These are phyloP conservation scores for Zygosaccharomyces sapae DNA, from an alignment of 1,139 yeast species.

Conservation along the genomic window DNA sequence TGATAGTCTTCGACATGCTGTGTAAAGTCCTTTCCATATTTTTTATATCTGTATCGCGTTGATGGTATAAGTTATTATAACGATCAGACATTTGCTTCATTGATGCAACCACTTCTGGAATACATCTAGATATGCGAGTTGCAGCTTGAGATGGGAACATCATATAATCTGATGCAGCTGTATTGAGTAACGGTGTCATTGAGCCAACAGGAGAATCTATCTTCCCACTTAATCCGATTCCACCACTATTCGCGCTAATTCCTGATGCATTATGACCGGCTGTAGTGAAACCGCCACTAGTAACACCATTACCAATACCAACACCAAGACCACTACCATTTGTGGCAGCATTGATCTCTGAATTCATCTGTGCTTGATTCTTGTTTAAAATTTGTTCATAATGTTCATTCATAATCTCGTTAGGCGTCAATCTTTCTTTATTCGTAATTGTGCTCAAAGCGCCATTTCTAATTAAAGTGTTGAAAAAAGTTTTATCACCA, in stretches of 20 bases:
- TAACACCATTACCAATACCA: slow-evolving; percentile 1
- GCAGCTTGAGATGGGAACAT: slow-evolving; percentile 36
- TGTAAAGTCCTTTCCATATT: slow-evolving; percentile 24
- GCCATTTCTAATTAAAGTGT: slow-evolving; percentile 65
- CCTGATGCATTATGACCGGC: slow-evolving; percentile 7
- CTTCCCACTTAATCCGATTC: slow-evolving; percentile 4
- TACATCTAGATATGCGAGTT: slow-evolving; percentile 28
- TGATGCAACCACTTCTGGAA: slow-evolving; percentile 29
- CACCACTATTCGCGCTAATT: slow-evolving; percentile 7
- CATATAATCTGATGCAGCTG: slow-evolving; percentile 21
- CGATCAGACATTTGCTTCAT: slow-evolving; percentile 52
- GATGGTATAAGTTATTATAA: slow-evolving; percentile 36
- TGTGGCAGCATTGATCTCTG: slow-evolving; percentile 3
- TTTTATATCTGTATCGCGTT: slow-evolving; percentile 22
- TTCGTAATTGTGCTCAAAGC: slow-evolving; percentile 71
- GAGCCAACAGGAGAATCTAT: slow-evolving; percentile 14
- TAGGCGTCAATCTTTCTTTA: slow-evolving; percentile 67
- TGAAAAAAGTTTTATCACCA: slow-evolving; percentile 70
- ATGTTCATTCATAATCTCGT: slow-evolving; percentile 47
- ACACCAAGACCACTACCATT: slow-evolving; percentile 2
- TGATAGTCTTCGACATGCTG: slow-evolving; percentile 24
- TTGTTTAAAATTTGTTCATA: slow-evolving; percentile 23
- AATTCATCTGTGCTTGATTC: slow-evolving; percentile 10
- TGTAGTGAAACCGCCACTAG: not conserved
- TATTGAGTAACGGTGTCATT: slow-evolving; percentile 14